These are phyloP conservation scores for Globisporangium splendens DNA, from an alignment of 352 stramenopile genomes.

Conservation along the genomic window DNA sequence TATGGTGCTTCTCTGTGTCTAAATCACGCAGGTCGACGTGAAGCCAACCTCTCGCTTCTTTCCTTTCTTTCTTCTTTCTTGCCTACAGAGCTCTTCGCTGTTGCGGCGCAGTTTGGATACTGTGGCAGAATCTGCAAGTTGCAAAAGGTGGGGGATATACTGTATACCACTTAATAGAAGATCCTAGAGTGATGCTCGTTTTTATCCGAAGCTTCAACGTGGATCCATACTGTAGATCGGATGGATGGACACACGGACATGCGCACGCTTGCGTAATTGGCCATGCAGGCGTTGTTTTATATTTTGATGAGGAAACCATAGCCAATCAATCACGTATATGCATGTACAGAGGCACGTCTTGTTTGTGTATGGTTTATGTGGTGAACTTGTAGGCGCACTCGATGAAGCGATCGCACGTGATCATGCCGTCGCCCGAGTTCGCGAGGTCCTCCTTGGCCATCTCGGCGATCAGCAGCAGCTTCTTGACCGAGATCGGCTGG, in stretches of 20 bases:
- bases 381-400: conserved; percentile 82
- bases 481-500: conserved; percentile 98
- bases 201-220: too few species aligned
- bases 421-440: conserved; percentile 57
- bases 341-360: not conserved
- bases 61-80: too few species aligned
- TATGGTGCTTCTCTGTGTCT: conserved; percentile 20
- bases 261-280: not conserved
- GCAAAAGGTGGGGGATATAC: not conserved
- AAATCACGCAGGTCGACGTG: too few species aligned
- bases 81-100: too few species aligned
- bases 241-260: conserved; percentile 7
- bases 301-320: too few species aligned
- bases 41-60: too few species aligned
- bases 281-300: too few species aligned
- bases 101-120: too few species aligned
- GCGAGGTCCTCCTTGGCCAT: conserved; percentile 92
- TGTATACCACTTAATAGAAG: not conserved
- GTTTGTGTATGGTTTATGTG: conserved; percentile 19
- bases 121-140: too few species aligned
- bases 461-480: conserved; percentile 95
- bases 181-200: not conserved
- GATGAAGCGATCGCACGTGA: conserved; percentile 76
- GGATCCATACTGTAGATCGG: not conserved
- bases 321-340: too few species aligned